Evolutionary conservation across 495 filamentous ascomycete species (phyloP).

Genomic region (Penicillium psychrofluorescens): DNA sequence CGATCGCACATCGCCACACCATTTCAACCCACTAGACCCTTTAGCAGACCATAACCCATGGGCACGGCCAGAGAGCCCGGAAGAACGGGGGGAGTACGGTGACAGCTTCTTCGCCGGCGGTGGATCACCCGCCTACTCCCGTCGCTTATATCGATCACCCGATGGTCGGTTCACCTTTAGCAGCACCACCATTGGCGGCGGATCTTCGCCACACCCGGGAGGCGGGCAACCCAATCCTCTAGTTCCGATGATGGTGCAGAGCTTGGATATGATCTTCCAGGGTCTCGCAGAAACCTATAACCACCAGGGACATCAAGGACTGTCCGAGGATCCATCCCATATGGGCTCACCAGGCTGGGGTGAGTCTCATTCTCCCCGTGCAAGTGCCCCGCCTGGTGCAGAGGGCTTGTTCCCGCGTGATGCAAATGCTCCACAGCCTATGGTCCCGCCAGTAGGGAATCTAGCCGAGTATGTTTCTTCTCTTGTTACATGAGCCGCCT

Average conservation of each 20-base stretch:
- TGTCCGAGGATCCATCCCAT: conserved; percentile 4
- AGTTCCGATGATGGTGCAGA: conserved; percentile 23
- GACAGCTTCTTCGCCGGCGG: conserved; percentile 10
- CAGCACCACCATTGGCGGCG: conserved; percentile 24
- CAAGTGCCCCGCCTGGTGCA: conserved; percentile 2
- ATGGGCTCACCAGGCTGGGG: conserved; percentile 7
- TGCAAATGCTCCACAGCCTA: conserved; percentile 24
- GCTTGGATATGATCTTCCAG: conserved; percentile 25
- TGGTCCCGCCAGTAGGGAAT: conserved; percentile 14
- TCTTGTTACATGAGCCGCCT: background rate
- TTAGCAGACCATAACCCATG: conserved; percentile 33
- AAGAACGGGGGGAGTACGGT: conserved; percentile 27
- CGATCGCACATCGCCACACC: conserved; percentile 6
- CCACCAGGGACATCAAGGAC: conserved; percentile 5
- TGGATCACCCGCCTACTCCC: conserved; percentile 39
- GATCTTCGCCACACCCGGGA: conserved; percentile 15
- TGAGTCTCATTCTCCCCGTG: conserved; percentile 1
- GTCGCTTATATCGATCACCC: conserved; percentile 41
- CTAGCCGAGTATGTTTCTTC: conserved; percentile 30
- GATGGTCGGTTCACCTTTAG: conserved; percentile 33
- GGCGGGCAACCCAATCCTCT: conserved; percentile 12
- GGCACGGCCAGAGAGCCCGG: conserved; percentile 28
- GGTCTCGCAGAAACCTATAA: conserved; percentile 18
- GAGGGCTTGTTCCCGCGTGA: conserved; percentile 27
- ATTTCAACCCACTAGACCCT: conserved; percentile 22